phyloP scores from a whole-genome alignment of 805 yeast species.

The Metschnikowia cerradonensis region DNA sequence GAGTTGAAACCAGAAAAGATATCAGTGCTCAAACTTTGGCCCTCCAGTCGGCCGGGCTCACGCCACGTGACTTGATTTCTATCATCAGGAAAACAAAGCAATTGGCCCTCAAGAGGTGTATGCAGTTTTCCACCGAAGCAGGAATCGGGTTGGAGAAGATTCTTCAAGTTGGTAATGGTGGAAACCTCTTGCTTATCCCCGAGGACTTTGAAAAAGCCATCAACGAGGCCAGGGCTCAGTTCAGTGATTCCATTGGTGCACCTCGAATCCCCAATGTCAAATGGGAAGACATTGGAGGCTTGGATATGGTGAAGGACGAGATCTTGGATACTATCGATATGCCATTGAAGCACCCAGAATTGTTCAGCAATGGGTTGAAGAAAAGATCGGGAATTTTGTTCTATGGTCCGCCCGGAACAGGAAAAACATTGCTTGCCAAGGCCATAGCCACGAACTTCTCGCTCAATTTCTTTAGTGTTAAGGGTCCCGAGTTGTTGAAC shows the following conservation, averaged over 20 bases:
- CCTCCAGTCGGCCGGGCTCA: slow-evolving; percentile 86
- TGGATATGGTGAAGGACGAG: slow-evolving; percentile 85
- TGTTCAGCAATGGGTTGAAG: slow-evolving; percentile 83
- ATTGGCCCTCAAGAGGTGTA: slow-evolving; percentile 49
- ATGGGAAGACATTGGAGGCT: slow-evolving; percentile 98
- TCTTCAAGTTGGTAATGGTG: slow-evolving; percentile 49
- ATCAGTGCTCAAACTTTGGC: slow-evolving; percentile 59
- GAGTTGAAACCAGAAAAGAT: slow-evolving; percentile 27
- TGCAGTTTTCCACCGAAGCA: slow-evolving; percentile 25
- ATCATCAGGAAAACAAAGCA: slow-evolving; percentile 65
- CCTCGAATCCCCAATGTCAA: slow-evolving; percentile 92
- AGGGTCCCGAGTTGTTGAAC: slow-evolving; percentile 93
- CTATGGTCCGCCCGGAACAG: slow-evolving; percentile 99
- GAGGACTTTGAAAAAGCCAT: slow-evolving; percentile 68
- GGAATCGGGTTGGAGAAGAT: slow-evolving; percentile 24
- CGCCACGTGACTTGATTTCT: slow-evolving; percentile 74
- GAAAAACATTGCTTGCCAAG: slow-evolving; percentile 91
- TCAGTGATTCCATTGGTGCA: slow-evolving; percentile 93
- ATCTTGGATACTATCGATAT: slow-evolving; percentile 93
- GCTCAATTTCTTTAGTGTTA: slow-evolving; percentile 89
- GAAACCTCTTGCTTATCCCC: slow-evolving; percentile 49
- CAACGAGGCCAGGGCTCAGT: slow-evolving; percentile 77
- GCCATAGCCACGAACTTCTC: slow-evolving; percentile 97
- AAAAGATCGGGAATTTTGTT: slow-evolving; percentile 91
- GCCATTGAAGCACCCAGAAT: slow-evolving; percentile 90